Evolutionary conservation across 1,284 basidiomycete species (phyloP), one percentile per base, ranked within the genome.

Genomic region (Kalmanozyma brasiliensis): DNA sequence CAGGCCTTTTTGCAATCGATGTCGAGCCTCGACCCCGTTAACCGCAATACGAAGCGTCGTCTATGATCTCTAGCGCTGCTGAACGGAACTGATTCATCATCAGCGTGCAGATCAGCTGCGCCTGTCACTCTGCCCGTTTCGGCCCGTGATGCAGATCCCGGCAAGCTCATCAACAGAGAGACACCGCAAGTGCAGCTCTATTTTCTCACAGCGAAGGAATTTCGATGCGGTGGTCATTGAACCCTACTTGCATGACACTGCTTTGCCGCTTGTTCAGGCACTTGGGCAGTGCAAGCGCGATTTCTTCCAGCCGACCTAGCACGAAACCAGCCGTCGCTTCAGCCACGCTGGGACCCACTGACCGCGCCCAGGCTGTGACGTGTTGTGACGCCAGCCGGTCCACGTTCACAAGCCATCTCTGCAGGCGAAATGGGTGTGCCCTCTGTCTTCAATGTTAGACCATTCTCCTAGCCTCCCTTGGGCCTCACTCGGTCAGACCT

Each of bases 251-350:
- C 59, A 62, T 40, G n/a, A 29, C 14, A 22, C 24, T 45, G 46
- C 42, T 33, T 34, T 17, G 10, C 4, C n/a, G 46, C 35, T 23
- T 11, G 3, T 14, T 30, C 33, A 19, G 13, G 41, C 29, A 5
- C 29, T 34, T 4, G 0, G 5, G 7, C 34, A 44, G 40, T 41
- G 32, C 23, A 14, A 36, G 30, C 48, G 36, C 42, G 17, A 22
- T 43, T 59, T 64, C 45, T 45, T 57, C 57, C 63, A 66, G 63
- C 57, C 57, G 44, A 56, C 30, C 57, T 66, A 32, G 63, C 63
- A 66, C 63, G 57, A 66, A 49, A 17, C 16, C 26, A 9, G n/a
- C 24, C 30, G 24, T 51, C 43, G 63, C 63, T 51, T 57, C 48
- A 66, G 63, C 38, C 37, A 17, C 26, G 41, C 63, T 57, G 45